Base-by-base conservation (phyloP, 768 basidiomycete species). In the Tulasnella calospora region DNA sequence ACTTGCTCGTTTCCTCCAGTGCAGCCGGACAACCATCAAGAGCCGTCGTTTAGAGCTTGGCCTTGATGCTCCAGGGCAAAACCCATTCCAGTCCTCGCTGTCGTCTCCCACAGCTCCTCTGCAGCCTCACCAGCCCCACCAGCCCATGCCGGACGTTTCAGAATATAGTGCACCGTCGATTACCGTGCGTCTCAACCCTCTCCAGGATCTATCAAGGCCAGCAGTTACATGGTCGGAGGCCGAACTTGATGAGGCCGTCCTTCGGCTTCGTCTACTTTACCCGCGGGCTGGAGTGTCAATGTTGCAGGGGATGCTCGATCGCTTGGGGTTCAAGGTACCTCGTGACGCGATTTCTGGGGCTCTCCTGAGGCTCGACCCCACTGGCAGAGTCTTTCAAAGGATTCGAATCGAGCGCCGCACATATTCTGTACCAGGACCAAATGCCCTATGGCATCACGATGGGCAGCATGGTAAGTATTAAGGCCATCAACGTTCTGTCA, bases 401-500 rank as follows among this genome's bases (percentile, higher is more conserved):
- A 74, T 51, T 30, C 30, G 27, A 5, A 82, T 83, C 51, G 74
- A 71, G 23, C 75, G 80, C 2, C 75, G 80, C 0, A 41, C 17
- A 30, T 83, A 83, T 61, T 19, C 46, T 0, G 82, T 83, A 17
- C 79, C 82, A 13, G 82, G 82, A 13, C 80, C 82, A 3, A 82
- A 83, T 73, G 75, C 80, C 19, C 73, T 83, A 8, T 83, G 82
- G 81, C 82, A 82, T 73, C 82, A 83, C 47, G 82, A 83, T 74
- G 82, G 82, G 3, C 82, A 83, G 69, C 82, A 83, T 78, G 81
- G 82, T 80, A 55, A 38, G 80, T 67, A 71, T 21, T 35, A 13
- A 30, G 55, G 30, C 23, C 57, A 57, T 38, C 21, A 70, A 21
- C n/a, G 46, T 47, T 21, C 35, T 27, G 17, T 30, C 51, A 10